Percentiles rank a stretch among this genome's conserved stretches.
Conservation (phyloP, 495 filamentous ascomycete genomes). For the Xylaria cubensis region DNA sequence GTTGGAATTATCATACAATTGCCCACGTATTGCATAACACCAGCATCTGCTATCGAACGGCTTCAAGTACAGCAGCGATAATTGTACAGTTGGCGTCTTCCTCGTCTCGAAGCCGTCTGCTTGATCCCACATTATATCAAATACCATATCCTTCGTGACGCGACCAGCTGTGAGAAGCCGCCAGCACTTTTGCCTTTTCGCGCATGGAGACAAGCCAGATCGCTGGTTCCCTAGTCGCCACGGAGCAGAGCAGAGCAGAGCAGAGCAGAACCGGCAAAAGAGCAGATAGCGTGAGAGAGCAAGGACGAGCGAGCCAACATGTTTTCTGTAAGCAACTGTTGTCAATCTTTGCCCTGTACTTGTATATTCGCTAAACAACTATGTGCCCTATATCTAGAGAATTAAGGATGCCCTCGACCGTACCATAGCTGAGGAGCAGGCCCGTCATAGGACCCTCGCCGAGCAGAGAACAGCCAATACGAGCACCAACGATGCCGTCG, state of each 20-base stretch:
- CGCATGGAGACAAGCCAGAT: conserved; percentile 29
- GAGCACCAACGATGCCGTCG: conserved; percentile 23
- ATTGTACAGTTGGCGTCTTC: not conserved
- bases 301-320: conserved; percentile 41
- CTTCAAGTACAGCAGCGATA: not conserved
- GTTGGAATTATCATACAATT: not conserved
- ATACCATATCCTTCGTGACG: not conserved
- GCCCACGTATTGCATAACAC: not conserved
- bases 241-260: not conserved
- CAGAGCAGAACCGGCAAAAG: not conserved
- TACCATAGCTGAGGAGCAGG: conserved; percentile 88
- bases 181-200: not conserved
- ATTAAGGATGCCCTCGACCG: conserved; percentile 85
- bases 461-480: conserved; percentile 56
- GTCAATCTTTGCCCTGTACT: not conserved
- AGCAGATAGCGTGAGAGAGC: not conserved
- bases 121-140: not conserved
- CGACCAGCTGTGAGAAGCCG: not conserved
- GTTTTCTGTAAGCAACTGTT: conserved; percentile 54
- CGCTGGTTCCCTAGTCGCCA: not conserved
- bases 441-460: conserved; percentile 65
- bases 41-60: conserved; percentile 1
- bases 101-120: not conserved
- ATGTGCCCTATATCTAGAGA: conserved; percentile 58
- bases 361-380: not conserved